Percentiles rank a stretch among this genome's conserved stretches.
Conservation (phyloP, 108 stramenopile genomes). For the Nitzschia putrida region DNA sequence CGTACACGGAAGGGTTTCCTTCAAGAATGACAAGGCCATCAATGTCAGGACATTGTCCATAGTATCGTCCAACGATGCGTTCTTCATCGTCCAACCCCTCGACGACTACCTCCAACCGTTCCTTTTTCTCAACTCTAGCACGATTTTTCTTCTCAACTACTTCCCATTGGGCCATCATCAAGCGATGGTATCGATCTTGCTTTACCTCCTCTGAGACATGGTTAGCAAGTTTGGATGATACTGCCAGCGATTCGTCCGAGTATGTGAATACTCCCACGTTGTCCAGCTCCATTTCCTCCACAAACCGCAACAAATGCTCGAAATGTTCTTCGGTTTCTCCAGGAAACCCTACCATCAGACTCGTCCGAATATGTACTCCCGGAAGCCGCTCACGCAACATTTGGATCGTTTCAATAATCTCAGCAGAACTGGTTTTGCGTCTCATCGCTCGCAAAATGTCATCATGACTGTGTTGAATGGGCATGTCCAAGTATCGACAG, state of each 20-base stretch:
- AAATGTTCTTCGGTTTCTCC: conserved; percentile 86
- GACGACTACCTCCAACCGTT: conserved; percentile 36
- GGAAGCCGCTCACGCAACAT: conserved; percentile 50
- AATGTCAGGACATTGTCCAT: conserved; percentile 54
- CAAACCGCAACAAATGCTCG: conserved; percentile 68
- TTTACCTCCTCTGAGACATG: conserved; percentile 77
- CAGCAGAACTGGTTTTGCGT: conserved; percentile 33
- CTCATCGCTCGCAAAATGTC: conserved; percentile 40
- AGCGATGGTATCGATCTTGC: conserved; percentile 54
- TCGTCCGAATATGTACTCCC: conserved; percentile 71
- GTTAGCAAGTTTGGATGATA: conserved; percentile 36
- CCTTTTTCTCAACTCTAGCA: conserved; percentile 15
- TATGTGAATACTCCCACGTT: conserved; percentile 45
- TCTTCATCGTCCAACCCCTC: conserved; percentile 38
- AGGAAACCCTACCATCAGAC: conserved; percentile 83
- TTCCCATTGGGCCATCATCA: conserved; percentile 45
- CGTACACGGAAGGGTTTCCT: conserved; percentile 20
- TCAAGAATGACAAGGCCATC: conserved; percentile 46
- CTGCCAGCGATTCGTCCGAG: conserved; percentile 42
- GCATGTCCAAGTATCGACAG: conserved; percentile 48
- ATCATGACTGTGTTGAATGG: conserved; percentile 52
- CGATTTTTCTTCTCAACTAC: conserved; percentile 32
- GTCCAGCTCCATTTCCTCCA: conserved; percentile 47
- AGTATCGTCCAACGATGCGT: conserved; percentile 43
- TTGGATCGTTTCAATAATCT: conserved; percentile 34